Conservation (phyloP, 1,284 basidiomycete species). For the Pyrrhoderma lamaoense region DNA sequence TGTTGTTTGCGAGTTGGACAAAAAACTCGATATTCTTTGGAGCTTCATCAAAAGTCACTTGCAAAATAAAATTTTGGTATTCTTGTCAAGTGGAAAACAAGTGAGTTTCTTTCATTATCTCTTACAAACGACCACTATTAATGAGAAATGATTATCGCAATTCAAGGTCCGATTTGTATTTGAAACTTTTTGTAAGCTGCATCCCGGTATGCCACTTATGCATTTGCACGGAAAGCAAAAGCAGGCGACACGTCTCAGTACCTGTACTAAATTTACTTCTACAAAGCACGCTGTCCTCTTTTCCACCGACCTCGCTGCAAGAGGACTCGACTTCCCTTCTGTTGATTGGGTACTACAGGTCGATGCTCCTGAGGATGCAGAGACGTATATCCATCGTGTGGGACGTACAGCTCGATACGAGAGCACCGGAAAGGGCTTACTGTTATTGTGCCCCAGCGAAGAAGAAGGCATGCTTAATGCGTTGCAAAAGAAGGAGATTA, state of each 20-base stretch:
- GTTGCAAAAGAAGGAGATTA: slow-evolving; percentile 69
- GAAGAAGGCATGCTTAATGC: slow-evolving; percentile 81
- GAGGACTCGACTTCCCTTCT: slow-evolving; percentile 94
- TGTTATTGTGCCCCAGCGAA: slow-evolving; percentile 85
- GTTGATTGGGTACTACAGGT: slow-evolving; percentile 98
- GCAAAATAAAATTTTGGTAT: slow-evolving; percentile 88
- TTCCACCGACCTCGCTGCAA: slow-evolving; percentile 96
- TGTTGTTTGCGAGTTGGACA: slow-evolving; percentile 74
- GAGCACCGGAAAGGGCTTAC: slow-evolving; percentile 79
- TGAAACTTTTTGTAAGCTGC: slow-evolving; percentile 92
- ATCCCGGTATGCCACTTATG: slow-evolving; percentile 87
- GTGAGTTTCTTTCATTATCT: slow-evolving; percentile 23
- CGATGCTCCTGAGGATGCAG: slow-evolving; percentile 98
- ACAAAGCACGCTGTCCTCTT: slow-evolving; percentile 79
- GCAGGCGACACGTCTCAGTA: slow-evolving; percentile 78
- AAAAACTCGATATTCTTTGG: slow-evolving; percentile 90
- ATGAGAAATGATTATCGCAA: not conserved
- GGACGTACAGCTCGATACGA: slow-evolving; percentile 94
- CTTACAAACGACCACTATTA: not conserved
- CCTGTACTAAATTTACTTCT: slow-evolving; percentile 77
- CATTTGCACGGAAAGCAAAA: slow-evolving; percentile 97
- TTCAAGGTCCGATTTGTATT: slow-evolving; percentile 84
- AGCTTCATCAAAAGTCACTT: slow-evolving; percentile 94
- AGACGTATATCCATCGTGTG: slow-evolving; percentile 96
- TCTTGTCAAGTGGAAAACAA: slow-evolving; percentile 94